Evolutionary conservation across 2,329 filamentous ascomycete genomes (phyloP).

Genomic region (Phialemonium atrogriseum): DNA sequence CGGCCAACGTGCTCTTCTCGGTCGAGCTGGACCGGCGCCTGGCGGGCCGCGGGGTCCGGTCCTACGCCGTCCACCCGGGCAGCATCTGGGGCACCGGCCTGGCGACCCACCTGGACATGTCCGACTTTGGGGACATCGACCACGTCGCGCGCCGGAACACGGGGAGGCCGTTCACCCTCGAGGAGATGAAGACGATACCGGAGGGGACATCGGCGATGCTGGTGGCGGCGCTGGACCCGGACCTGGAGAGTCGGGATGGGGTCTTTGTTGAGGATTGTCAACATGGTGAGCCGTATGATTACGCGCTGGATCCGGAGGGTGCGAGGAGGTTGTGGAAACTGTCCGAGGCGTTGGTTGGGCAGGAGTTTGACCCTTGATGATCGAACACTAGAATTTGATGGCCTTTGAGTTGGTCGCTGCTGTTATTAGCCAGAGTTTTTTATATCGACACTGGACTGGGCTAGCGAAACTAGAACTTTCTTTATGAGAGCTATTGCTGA

Average conservation of each 20-base stretch:
- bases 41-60: conserved; percentile 7
- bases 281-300: conserved; percentile 10
- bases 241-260: conserved; percentile 13
- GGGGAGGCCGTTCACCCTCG: conserved; percentile 8
- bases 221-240: conserved; percentile 28
- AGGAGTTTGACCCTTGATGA: too few relatives aligned
- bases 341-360: conserved; percentile 3
- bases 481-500: too few relatives aligned
- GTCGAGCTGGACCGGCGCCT: conserved; percentile 13
- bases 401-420: too few relatives aligned
- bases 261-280: conserved; percentile 22
- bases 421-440: too few relatives aligned
- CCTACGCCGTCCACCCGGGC: conserved; percentile 11
- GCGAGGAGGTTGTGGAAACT: conserved; percentile 3
- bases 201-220: conserved; percentile 20
- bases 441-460: too few relatives aligned
- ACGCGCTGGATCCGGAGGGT: conserved; percentile 8
- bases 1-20: conserved; percentile 19
- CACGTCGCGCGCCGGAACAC: neutral
- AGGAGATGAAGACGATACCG: neutral
- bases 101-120: conserved; percentile 6
- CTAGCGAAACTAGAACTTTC: too few relatives aligned
- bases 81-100: conserved; percentile 9
- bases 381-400: too few relatives aligned
- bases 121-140: neutral